Evolutionary conservation across 345 rosid genomes (phyloP).

Genomic region (Isatis tinctoria): DNA sequence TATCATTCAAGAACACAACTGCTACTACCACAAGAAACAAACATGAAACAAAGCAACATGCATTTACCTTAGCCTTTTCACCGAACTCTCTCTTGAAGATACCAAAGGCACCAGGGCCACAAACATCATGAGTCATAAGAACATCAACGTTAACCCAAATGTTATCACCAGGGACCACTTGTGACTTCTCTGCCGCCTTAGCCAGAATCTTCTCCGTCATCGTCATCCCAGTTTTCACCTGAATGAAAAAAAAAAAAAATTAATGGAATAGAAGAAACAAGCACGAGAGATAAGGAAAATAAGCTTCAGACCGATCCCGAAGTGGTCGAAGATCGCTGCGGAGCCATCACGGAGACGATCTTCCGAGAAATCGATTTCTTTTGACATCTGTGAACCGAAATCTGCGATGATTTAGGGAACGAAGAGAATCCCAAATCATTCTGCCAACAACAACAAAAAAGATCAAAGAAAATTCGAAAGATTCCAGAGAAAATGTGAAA

Average conservation of each 20-base stretch:
- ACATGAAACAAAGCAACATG: too few relatives aligned
- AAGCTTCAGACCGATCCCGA: constrained; percentile 67
- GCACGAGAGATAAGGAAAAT: background rate
- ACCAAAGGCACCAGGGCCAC: constrained; percentile 92
- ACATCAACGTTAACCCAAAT: constrained; percentile 90
- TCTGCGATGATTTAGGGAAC: constrained; percentile 41
- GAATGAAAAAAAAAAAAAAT: background rate
- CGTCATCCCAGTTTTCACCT: constrained; percentile 91
- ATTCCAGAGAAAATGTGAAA: background rate
- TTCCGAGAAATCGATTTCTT: constrained; percentile 48
- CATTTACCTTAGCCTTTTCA: constrained; percentile 60
- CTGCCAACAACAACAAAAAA: constrained; percentile 8
- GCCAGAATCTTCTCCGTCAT: constrained; percentile 96
- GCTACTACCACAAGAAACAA: background rate
- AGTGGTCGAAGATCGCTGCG: constrained; percentile 67
- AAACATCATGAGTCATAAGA: constrained; percentile 97
- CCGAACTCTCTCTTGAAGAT: constrained; percentile 94
- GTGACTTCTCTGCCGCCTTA: constrained; percentile 69
- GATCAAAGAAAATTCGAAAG: background rate
- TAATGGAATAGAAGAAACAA: background rate
- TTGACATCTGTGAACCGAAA: constrained; percentile 48
- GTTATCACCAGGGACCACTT: constrained; percentile 83
- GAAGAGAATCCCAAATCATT: constrained; percentile 50
- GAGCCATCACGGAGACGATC: constrained; percentile 79
- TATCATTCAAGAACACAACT: too few relatives aligned